Base-by-base conservation (phyloP, 2,329 filamentous ascomycete species). In the Xylaria sp. region DNA sequence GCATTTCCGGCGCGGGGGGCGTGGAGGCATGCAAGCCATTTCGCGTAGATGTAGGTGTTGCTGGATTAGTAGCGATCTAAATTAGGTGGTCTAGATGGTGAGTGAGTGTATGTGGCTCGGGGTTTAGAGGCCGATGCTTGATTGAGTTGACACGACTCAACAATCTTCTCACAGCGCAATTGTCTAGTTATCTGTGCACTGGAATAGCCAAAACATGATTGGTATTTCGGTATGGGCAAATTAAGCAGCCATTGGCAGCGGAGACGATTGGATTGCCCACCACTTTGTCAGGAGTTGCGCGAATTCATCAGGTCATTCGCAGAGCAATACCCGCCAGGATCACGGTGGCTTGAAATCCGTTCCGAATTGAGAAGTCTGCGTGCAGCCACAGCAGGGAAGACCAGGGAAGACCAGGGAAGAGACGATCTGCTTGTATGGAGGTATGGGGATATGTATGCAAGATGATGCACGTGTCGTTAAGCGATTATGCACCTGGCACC, bases 381-480 rank as follows among this genome's bases (percentile, higher is more conserved):
- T 55, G 51, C 40, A 57, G 37, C 15, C n/a, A 7, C 13, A 27
- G 38, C 17, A 40, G 37, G n/a, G n/a, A n/a, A n/a, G n/a, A n/a
- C n/a, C n/a, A n/a, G n/a, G n/a, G n/a, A n/a, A n/a, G n/a, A n/a
- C n/a, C n/a, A n/a, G n/a, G n/a, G n/a, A n/a, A n/a, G n/a, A n/a
- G n/a, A n/a, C n/a, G n/a, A n/a, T n/a, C n/a, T n/a, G n/a, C n/a
- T n/a, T n/a, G n/a, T n/a, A n/a, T n/a, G n/a, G n/a, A n/a, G n/a
- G 6, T 9, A 10, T 19, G 17, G 43, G 44, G 37, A 53, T 47
- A 51, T 56, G 49, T 51, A 66, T 66, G 63, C 63, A 65, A 63
- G 63, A 63, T 63, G 60, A 54, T 58, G 63, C 56, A 60, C 38
- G 55, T 52, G 57, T 35, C 46, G n/a, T 49, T 49, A 49, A 54